Evolutionary conservation across 2,329 filamentous ascomycete genomes (phyloP).

Genomic region (Huntiella abstrusa): DNA sequence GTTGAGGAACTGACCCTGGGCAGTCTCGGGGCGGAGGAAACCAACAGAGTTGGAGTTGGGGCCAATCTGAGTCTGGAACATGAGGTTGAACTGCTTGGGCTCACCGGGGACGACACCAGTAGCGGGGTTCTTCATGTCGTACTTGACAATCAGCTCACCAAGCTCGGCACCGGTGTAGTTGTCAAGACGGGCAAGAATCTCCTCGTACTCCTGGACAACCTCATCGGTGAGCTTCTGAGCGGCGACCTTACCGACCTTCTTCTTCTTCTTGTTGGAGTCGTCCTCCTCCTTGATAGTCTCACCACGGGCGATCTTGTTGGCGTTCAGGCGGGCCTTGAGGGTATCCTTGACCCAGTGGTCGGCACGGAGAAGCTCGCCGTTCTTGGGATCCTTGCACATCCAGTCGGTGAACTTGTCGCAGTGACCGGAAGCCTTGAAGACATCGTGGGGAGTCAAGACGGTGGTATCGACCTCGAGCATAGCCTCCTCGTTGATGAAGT

Average conservation of each 20-base stretch:
- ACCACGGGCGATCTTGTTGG: conserved; percentile 81
- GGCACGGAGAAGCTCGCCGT: conserved; percentile 85
- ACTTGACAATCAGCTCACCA: conserved; percentile 72
- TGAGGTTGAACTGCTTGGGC: conserved; percentile 89
- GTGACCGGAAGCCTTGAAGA: conserved; percentile 89
- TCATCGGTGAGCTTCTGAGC: conserved; percentile 74
- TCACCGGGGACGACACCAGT: conserved; percentile 59
- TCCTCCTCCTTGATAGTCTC: conserved; percentile 63
- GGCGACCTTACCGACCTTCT: conserved; percentile 56
- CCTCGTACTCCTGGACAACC: conserved; percentile 75
- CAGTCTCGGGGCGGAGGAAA: conserved; percentile 83
- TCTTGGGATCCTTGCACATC: conserved; percentile 99
- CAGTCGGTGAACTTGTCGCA: conserved; percentile 97
- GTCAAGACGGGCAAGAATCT: conserved; percentile 80
- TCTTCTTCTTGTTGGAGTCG: conserved; percentile 63
- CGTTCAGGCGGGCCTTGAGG: conserved; percentile 69
- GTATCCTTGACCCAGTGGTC: conserved; percentile 95
- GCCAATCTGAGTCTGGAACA: conserved; percentile 94
- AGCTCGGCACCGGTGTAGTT: conserved; percentile 83
- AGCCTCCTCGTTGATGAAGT: conserved; percentile 83
- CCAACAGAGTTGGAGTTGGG: conserved; percentile 74
- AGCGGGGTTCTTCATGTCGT: conserved; percentile 70
- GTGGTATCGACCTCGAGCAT: conserved; percentile 94
- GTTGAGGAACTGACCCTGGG: conserved; percentile 94
- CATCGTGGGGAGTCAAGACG: conserved; percentile 78